Conservation (phyloP, 176 grass and related monocot species). For the Oryza officinalis region DNA sequence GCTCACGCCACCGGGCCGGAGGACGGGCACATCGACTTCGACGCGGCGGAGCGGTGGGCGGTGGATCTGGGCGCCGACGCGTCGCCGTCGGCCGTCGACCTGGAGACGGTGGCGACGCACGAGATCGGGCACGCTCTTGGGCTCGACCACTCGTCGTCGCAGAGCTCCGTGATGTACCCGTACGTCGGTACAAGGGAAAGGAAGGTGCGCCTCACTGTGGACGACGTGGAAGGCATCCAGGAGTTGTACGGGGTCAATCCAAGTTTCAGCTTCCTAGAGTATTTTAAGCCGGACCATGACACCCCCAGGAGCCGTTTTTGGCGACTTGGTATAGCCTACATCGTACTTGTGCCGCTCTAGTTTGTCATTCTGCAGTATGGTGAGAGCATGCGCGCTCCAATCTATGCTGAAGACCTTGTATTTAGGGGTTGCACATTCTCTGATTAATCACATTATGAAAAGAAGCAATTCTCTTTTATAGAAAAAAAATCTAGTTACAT, state of each 20-base stretch:
- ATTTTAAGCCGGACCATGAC: not conserved
- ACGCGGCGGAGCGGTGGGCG: not conserved
- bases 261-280: not conserved
- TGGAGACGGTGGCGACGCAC: not conserved
- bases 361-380: no score
- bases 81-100: not conserved
- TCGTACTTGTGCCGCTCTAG: not conserved
- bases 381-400: no score
- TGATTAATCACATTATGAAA: no score
- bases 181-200: not conserved
- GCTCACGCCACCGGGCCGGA: not conserved
- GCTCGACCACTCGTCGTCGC: not conserved
- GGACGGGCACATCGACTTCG: not conserved
- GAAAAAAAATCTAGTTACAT: no score
- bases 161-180: not conserved
- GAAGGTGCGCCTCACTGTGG: not conserved
- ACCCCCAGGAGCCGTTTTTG: not conserved
- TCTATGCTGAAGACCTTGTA: no score
- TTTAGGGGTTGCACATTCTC: no score
- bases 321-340: not conserved
- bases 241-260: not conserved
- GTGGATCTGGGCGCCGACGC: not conserved
- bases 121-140: not conserved
- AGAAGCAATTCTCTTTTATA: no score
- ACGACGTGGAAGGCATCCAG: not conserved